These are phyloP conservation scores for Hymenoscyphus infarciens DNA, from an alignment of 2,329 filamentous ascomycete species.

Conservation along the genomic window DNA sequence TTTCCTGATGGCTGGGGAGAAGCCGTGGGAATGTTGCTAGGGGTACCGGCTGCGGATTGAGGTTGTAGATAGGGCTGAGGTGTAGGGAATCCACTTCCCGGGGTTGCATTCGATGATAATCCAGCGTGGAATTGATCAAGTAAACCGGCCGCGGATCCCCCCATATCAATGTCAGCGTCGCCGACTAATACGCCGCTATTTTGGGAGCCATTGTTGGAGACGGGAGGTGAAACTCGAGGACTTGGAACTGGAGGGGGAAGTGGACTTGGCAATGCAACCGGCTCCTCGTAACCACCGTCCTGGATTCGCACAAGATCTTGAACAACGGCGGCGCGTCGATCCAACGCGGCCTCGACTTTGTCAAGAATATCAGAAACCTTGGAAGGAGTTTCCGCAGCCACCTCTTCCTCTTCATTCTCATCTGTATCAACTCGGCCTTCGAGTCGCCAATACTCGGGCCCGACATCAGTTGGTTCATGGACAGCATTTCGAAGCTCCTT, in stretches of 20 bases:
- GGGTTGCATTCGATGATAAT: slow-evolving; percentile 57
- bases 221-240: slow-evolving; percentile 46
- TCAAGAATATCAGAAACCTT: slow-evolving; percentile 70
- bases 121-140: slow-evolving; percentile 66
- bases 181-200: slow-evolving; percentile 51
- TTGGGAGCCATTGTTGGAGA: slow-evolving; percentile 54
- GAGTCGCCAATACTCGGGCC: slow-evolving; percentile 59
- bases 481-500: slow-evolving; percentile 66
- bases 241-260: slow-evolving; percentile 17
- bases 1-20: slow-evolving; percentile 41
- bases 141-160: slow-evolving; percentile 58
- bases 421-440: slow-evolving; percentile 56
- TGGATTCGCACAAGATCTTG: slow-evolving; percentile 68
- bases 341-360: slow-evolving; percentile 69
- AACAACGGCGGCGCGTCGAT: slow-evolving; percentile 61
- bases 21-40: slow-evolving; percentile 43
- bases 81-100: slow-evolving; percentile 50
- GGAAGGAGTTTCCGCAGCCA: slow-evolving; percentile 34
- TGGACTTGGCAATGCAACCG: slow-evolving; percentile 31
- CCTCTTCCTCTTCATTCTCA: slow-evolving; percentile 37
- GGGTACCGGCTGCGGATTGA: slow-evolving; percentile 56
- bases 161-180: slow-evolving; percentile 64
- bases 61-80: slow-evolving; percentile 58
- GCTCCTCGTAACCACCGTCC: slow-evolving; percentile 70
- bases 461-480: slow-evolving; percentile 51